Base-by-base conservation (phyloP, 164 flowering plant genomes). In the Magnolia sinica region DNA sequence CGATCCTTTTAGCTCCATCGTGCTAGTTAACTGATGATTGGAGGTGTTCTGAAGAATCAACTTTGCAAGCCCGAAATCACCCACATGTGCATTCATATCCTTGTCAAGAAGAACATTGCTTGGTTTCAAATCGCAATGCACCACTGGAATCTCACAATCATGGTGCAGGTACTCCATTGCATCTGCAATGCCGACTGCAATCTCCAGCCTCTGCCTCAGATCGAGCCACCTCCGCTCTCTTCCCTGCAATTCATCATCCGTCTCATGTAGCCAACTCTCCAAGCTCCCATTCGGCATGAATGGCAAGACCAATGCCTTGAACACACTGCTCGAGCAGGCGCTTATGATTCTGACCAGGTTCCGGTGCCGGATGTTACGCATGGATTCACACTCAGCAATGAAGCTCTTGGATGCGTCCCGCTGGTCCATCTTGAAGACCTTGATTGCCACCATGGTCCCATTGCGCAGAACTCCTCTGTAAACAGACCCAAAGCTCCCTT, bases 81-180 rank as follows among this genome's bases (percentile, higher is more conserved):
- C 55, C 14, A 74, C 68, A 74, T 74, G 76, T 8, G 76, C 59
- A 50, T 10, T 64, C 76, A 31, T 37, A 3, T 74, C 68, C 1
- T 37, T 29, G 3, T 74, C 76, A 20, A 84, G 82, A 37, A 83
- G 80, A 72, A 81, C 71, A 73, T 84, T 84, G 72, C 81, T 81
- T 20, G 76, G 70, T 45, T 74, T 74, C 52, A 74, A 31, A 74
- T 74, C 76, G 64, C 76, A 63, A 29, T 74, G 76, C 52, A 74
- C 76, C 7, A 74, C 24, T 11, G 68, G 19, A 63, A 29, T 50
- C 22, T 74, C 69, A 64, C 76, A 74, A 2, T 74, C 70, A 74
- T 74, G 76, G 31, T 74, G 76, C 68, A 74, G 18, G 37, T 74
- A 74, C 24, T 74, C 76, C 70, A 74, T 31, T 9, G 68, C 76